Conservation (phyloP, 495 filamentous ascomycete genomes). For the Aspergillus sparsus region DNA sequence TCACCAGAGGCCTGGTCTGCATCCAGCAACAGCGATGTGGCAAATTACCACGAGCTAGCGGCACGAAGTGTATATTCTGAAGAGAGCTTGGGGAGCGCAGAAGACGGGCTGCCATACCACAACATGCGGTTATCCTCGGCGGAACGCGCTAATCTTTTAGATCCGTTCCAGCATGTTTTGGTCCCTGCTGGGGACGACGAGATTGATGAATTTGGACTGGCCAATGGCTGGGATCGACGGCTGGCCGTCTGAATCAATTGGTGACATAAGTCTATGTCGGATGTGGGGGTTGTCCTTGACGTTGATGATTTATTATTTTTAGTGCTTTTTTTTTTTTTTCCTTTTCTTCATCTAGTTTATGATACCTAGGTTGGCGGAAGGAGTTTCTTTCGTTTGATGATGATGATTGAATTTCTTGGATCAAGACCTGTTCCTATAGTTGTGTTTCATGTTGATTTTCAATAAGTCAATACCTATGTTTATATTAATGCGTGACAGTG, state of each 20-base stretch:
- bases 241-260: constrained; percentile 34
- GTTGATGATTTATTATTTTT: no score
- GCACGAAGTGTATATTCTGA: constrained; percentile 75
- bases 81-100: constrained; percentile 64
- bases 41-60: constrained; percentile 39
- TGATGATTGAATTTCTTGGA: no score
- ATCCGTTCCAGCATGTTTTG: constrained; percentile 52
- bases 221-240: constrained; percentile 42
- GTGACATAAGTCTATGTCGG: no score
- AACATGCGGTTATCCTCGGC: constrained; percentile 32
- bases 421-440: no score
- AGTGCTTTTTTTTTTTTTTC: no score
- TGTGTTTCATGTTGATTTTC: no score
- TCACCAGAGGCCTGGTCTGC: constrained; percentile 47
- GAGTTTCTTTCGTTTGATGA: no score
- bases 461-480: no score
- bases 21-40: constrained; percentile 41
- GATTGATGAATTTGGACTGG: constrained; percentile 36
- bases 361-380: no score
- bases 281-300: no score
- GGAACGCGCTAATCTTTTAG: constrained; percentile 33
- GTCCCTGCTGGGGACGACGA: constrained; percentile 44
- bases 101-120: constrained; percentile 35
- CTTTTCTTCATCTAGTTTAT: no score
- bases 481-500: no score